Percentiles rank a stretch among this genome's conserved stretches.
These are phyloP conservation scores for Elsinoe perseae DNA, from an alignment of 2,329 filamentous ascomycete genomes.

Conservation along the genomic window DNA sequence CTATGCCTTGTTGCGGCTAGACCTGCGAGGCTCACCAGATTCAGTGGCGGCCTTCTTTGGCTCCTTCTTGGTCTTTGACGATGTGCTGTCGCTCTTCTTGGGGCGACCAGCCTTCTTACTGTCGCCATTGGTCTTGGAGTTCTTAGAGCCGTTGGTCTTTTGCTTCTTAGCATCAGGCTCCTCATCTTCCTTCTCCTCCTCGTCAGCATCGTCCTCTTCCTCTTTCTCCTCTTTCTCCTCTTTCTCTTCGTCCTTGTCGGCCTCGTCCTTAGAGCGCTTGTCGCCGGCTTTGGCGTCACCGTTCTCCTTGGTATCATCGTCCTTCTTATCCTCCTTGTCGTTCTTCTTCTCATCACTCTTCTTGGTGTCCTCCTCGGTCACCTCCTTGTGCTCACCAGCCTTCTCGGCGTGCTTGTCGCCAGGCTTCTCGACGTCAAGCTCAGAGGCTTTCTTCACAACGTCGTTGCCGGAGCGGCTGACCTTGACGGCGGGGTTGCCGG, in stretches of 20 bases:
- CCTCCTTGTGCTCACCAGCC: constrained; percentile 22
- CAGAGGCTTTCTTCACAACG: constrained; percentile 55
- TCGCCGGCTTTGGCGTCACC: constrained; percentile 22
- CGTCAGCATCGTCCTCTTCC: constrained; percentile 26
- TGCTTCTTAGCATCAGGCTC: constrained; percentile 25
- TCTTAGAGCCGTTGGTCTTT: constrained; percentile 32
- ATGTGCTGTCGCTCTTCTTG: constrained; percentile 31
- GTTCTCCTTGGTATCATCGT: constrained; percentile 22
- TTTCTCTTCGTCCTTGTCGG: constrained; percentile 21
- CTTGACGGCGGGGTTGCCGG: constrained; percentile 54
- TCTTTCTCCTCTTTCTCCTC: constrained; percentile 26
- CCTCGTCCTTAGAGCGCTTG: constrained; percentile 18
- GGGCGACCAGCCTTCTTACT: constrained; percentile 38
- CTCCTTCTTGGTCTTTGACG: constrained; percentile 35
- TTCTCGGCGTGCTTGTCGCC: constrained; percentile 29
- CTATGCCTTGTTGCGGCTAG: constrained; percentile 32
- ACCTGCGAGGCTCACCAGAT: constrained; percentile 41
- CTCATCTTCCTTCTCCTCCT: constrained; percentile 25
- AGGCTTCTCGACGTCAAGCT: constrained; percentile 50
- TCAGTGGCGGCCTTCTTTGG: constrained; percentile 45
- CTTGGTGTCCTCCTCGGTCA: constrained; percentile 19
- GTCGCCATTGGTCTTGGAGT: constrained; percentile 29
- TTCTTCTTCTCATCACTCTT: constrained; percentile 20
- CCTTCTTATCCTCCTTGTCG: constrained; percentile 20
- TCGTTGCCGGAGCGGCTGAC: constrained; percentile 54